Conservation (phyloP, 306 rosid genomes). For the Sechiopsis laciniata region DNA sequence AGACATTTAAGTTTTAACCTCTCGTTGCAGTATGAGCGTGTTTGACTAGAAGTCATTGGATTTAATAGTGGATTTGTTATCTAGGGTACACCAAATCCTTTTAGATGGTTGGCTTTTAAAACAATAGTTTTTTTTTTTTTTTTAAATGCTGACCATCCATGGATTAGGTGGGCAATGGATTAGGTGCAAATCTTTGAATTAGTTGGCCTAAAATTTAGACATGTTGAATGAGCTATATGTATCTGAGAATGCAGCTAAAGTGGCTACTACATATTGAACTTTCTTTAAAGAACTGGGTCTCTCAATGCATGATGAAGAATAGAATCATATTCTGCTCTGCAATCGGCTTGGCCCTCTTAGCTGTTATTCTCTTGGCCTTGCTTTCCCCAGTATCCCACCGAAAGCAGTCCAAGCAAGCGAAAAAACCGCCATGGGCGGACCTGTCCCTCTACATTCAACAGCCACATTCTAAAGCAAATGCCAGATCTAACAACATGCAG, state of each 20-base stretch:
- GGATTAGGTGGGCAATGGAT: conserved; percentile 17
- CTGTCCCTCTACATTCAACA: conserved; percentile 75
- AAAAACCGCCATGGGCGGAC: conserved; percentile 50
- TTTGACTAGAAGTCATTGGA: background rate
- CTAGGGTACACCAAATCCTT: background rate
- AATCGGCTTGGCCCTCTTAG: conserved; percentile 46
- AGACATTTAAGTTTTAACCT: background rate
- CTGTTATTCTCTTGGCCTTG: conserved; percentile 59
- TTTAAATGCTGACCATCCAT: background rate
- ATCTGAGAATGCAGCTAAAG: background rate
- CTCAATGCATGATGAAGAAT: conserved; percentile 35
- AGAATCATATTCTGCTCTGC: conserved; percentile 52
- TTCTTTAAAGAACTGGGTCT: conserved; percentile 1
- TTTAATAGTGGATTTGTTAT: conserved; percentile 10
- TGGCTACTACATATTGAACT: conserved; percentile 10
- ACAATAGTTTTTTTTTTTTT: conserved; percentile 11
- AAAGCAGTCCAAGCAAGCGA: conserved; percentile 21
- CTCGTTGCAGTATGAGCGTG: background rate
- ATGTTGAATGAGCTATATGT: background rate
- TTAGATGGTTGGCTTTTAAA: background rate
- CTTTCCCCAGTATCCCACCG: conserved; percentile 49
- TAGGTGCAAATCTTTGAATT: conserved; percentile 28
- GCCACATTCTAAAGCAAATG: conserved; percentile 26
- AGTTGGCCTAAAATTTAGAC: conserved; percentile 30
- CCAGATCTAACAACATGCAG: conserved; percentile 24